Percentiles rank a stretch among this genome's conserved stretches.
These are phyloP conservation scores for Noccaea bulbosa DNA, from an alignment of 345 rosid genomes.

Conservation along the genomic window DNA sequence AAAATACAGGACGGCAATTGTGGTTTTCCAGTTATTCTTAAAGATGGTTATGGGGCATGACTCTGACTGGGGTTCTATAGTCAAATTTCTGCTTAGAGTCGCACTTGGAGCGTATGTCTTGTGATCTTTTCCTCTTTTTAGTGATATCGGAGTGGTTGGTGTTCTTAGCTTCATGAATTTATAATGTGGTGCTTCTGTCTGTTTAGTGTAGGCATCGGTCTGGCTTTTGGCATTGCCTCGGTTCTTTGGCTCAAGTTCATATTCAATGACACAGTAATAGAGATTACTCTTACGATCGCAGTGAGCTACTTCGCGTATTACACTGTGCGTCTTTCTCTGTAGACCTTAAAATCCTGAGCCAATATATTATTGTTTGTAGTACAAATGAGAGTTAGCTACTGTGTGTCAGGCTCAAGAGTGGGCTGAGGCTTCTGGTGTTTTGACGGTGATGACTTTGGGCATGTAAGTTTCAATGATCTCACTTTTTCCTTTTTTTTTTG, in stretches of 20 bases:
- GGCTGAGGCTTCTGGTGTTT: slow-evolving; percentile 83
- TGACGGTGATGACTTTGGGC: slow-evolving; percentile 97
- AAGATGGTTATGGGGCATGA: slow-evolving; percentile 79
- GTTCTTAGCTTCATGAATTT: slow-evolving; percentile 20
- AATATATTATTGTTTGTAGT: slow-evolving; percentile 9
- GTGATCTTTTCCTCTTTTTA: slow-evolving; percentile 32
- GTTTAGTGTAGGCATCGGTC: slow-evolving; percentile 84
- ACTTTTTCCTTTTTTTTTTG: neutral
- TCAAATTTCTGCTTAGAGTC: slow-evolving; percentile 68
- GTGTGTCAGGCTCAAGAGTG: slow-evolving; percentile 88
- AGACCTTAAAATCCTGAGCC: slow-evolving; percentile 27
- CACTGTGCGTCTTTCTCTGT: slow-evolving; percentile 65
- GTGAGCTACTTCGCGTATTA: slow-evolving; percentile 92
- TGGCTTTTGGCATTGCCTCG: slow-evolving; percentile 89
- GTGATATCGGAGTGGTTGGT: neutral
- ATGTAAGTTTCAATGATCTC: slow-evolving; percentile 62
- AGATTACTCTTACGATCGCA: slow-evolving; percentile 83
- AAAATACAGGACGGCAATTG: slow-evolving; percentile 83
- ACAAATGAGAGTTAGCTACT: slow-evolving; percentile 26
- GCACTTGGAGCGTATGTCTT: slow-evolving; percentile 94
- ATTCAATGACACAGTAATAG: slow-evolving; percentile 91
- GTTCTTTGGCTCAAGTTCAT: slow-evolving; percentile 93
- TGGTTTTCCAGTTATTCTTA: slow-evolving; percentile 87
- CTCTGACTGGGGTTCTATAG: slow-evolving; percentile 57
- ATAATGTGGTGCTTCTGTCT: slow-evolving; percentile 39